A percentile compares a stretch with the other conserved stretches of the same genome.
Evolutionary conservation across 1,139 yeast genomes (phyloP).

Genomic region (Pichia norvegensis): DNA sequence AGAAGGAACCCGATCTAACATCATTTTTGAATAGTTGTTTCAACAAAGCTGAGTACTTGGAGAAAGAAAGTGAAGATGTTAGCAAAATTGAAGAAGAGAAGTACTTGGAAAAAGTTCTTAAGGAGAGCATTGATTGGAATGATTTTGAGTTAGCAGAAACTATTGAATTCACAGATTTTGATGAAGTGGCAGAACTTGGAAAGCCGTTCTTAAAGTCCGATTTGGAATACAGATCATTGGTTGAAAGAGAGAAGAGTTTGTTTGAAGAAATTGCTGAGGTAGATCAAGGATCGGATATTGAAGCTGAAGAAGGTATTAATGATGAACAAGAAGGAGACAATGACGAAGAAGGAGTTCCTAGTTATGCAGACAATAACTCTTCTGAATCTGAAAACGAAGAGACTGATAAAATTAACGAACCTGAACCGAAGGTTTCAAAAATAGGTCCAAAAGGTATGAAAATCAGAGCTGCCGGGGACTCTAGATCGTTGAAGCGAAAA

Average conservation of each 20-base stretch:
- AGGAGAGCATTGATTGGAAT: slow-evolving; percentile 83
- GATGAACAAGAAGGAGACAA: slow-evolving; percentile 6
- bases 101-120: slow-evolving; percentile 40
- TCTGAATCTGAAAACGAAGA: not conserved
- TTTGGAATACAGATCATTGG: slow-evolving; percentile 54
- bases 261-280: slow-evolving; percentile 1
- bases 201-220: slow-evolving; percentile 54
- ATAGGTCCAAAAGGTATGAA: slow-evolving; percentile 49
- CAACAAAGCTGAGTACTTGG: slow-evolving; percentile 49
- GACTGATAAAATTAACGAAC: not conserved
- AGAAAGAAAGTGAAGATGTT: slow-evolving; percentile 33
- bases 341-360: slow-evolving; percentile 10
- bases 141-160: slow-evolving; percentile 68
- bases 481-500: slow-evolving; percentile 36
- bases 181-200: slow-evolving; percentile 53
- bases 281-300: slow-evolving; percentile 3
- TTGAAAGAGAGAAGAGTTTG: slow-evolving; percentile 28
- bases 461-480: slow-evolving; percentile 61
- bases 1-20: slow-evolving; percentile 17
- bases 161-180: slow-evolving; percentile 59
- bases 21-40: slow-evolving; percentile 45
- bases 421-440: not conserved
- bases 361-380: slow-evolving; percentile 1
- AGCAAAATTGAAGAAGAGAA: slow-evolving; percentile 23
- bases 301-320: slow-evolving; percentile 2